Evolutionary conservation across 768 basidiomycete genomes (phyloP).

Genomic region (Lentinula sp.): DNA sequence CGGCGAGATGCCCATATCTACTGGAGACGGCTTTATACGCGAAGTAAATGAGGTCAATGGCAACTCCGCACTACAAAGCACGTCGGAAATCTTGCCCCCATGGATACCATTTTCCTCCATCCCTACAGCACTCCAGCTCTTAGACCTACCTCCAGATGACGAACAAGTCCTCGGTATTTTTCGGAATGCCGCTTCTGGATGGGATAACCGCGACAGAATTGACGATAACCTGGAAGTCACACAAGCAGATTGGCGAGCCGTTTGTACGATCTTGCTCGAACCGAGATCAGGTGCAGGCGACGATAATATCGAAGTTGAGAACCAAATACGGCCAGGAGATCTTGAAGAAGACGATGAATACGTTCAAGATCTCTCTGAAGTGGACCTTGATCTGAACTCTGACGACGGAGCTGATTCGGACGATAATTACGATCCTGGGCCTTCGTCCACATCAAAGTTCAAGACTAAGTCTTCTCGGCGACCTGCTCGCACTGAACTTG

Average conservation of each 20-base stretch:
- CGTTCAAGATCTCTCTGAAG: background rate
- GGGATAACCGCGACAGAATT: conserved; percentile 27
- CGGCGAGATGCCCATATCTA: conserved; percentile 1
- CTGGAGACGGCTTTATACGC: background rate
- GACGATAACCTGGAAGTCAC: conserved; percentile 34
- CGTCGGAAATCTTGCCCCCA: conserved; percentile 15
- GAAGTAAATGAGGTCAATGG: background rate
- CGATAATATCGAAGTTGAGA: background rate
- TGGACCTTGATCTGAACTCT: background rate
- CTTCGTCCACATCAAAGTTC: too few species aligned
- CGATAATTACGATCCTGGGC: conserved; percentile 18
- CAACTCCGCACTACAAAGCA: conserved; percentile 4
- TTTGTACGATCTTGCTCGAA: conserved; percentile 71
- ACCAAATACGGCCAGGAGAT: background rate
- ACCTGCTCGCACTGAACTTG: conserved; percentile 1
- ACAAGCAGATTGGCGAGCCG: conserved; percentile 71
- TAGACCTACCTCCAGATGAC: conserved; percentile 69
- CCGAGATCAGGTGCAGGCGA: conserved; percentile 21
- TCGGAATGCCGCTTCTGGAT: conserved; percentile 69
- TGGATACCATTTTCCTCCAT: conserved; percentile 49
- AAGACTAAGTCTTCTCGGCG: background rate
- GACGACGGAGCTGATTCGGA: conserved; percentile 15
- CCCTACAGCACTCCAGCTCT: conserved; percentile 52
- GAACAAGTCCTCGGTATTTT: conserved; percentile 68
- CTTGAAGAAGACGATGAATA: background rate